Base-by-base conservation (phyloP, 495 filamentous ascomycete genomes). In the Penicillium goetzii region DNA sequence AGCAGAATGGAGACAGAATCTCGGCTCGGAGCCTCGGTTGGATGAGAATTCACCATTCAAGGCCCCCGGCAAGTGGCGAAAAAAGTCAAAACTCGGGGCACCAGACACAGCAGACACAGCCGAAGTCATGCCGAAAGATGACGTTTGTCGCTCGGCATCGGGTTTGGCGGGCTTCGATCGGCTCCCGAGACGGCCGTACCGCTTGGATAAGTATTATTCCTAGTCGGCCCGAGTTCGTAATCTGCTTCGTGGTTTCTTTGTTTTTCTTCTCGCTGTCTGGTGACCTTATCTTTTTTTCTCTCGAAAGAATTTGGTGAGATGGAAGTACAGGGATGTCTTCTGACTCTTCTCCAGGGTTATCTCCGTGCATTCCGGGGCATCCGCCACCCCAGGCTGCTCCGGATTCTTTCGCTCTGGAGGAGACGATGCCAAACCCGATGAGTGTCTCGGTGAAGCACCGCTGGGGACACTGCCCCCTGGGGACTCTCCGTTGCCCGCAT, bases 321-420 rank as follows among this genome's bases (percentile, higher is more conserved):
- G 26, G 25, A 10, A 51, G 26, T 2, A 40, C 10, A 14, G 10
- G 36, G 15, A 40, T 15, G 4, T 1, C 4, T 12, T n/a, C n/a
- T n/a, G n/a, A n/a, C n/a, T n/a, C n/a, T n/a, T 40, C 36, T 12
- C 36, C 15, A 32, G 2, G 30, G 30, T 32, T 32, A 32, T 32
- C 30, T 32, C 41, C n/a, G 15, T 15, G 25, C 23, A 54, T 62
- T 34, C 68, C 65, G 60, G 57, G 34, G 15, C 49, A 43, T 66
- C 65, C 65, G 62, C 47, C 11, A 5, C 68, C 69, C 67, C 67
- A 70, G 62, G 45, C 12, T 51, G 47, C 47, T 70, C 64, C 68
- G 60, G 65, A 61, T 50, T 47, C 19, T 25, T 47, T 47, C 43
- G 43, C 19, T 25, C 43, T 47, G 43, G 43, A 47, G 43, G 19